Evolutionary conservation across 1,284 basidiomycete species (phyloP), one percentile per base, ranked within the genome.

Genomic region (Cerrena zonata): DNA sequence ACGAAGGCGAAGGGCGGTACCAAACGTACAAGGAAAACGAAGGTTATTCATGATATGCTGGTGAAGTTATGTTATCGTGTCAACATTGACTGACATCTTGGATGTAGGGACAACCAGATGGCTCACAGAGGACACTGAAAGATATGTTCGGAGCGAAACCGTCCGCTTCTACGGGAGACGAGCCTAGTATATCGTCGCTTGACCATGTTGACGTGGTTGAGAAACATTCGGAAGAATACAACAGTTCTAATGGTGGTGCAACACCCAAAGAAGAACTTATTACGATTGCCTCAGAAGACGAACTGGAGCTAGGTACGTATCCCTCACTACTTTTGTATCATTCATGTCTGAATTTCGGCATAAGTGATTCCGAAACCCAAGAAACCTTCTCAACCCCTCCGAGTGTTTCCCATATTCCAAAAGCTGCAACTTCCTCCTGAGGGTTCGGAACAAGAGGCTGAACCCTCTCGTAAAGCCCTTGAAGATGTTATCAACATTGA

Each of bases 61-160:
- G 5, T n/a, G 37, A 22, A 40, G 13, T 19, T 30, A 30, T 18
- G 30, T 34, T 15, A 34, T 34, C 30, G 7, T 15, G n/a, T n/a
- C n/a, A n/a, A n/a, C n/a, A 15, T 15, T 34, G 30, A 34, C 30
- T 15, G 30, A 34, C 15, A 7, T 34, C 15, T 15, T 7, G 7
- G 30, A 34, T 34, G 30, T 34, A 15, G 7, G 15, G n/a, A 15
- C 30, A 7, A n/a, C 41, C 26, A 7, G 25, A 38, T 23, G n/a
- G 40, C 15, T 45, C 46, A 13, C 55, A 56, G 26, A 18, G 48
- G 25, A 46, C 52, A 18, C 40, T 56, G n/a, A 49, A 37, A 39
- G 55, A 56, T 30, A 56, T 56, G 52, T 56, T 56, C 45, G 50
- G 47, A 4, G 38, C 44, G 12, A 51, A 49, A 19, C 24, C 42